Conservation (phyloP, 306 rosid genomes). For the Senna tora region DNA sequence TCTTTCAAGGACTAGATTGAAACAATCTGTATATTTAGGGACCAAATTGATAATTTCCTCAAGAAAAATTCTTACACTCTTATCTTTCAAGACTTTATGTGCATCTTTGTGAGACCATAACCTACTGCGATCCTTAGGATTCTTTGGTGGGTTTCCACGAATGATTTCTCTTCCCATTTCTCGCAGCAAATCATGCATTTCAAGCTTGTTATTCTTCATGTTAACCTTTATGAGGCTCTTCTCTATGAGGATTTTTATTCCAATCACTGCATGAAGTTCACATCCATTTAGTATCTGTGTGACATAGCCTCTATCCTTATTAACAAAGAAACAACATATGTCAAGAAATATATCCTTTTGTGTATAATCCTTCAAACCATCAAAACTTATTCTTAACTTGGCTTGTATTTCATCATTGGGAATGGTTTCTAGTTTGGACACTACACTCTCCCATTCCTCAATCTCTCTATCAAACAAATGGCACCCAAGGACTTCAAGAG, state of each 20-base stretch:
- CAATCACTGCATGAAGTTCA: neutral
- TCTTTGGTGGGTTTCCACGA: neutral
- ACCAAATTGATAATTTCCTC: no score
- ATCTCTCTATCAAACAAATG: neutral
- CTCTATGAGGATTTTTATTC: conserved; percentile 13
- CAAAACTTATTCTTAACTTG: conserved; percentile 31
- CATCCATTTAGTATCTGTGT: conserved; percentile 15
- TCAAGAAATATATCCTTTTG: conserved; percentile 32
- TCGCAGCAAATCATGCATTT: conserved; percentile 30
- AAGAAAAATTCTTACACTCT: conserved; percentile 18
- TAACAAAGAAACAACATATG: conserved; percentile 35
- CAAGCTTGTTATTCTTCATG: conserved; percentile 21
- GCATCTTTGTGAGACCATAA: conserved; percentile 31
- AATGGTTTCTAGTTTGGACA: neutral
- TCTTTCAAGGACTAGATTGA: no score
- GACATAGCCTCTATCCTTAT: conserved; percentile 10
- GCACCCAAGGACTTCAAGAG: conserved; percentile 11
- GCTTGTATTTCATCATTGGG: neutral
- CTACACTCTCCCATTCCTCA: neutral
- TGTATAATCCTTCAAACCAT: conserved; percentile 4
- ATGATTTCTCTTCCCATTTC: conserved; percentile 41
- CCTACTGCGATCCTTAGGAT: neutral
- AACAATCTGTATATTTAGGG: no score
- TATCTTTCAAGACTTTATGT: neutral
- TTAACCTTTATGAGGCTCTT: conserved; percentile 17